A percentile compares a stretch with the other conserved stretches of the same genome.
phyloP scores from a whole-genome alignment of 306 rosid species.

The Dicorynia guianensis region DNA sequence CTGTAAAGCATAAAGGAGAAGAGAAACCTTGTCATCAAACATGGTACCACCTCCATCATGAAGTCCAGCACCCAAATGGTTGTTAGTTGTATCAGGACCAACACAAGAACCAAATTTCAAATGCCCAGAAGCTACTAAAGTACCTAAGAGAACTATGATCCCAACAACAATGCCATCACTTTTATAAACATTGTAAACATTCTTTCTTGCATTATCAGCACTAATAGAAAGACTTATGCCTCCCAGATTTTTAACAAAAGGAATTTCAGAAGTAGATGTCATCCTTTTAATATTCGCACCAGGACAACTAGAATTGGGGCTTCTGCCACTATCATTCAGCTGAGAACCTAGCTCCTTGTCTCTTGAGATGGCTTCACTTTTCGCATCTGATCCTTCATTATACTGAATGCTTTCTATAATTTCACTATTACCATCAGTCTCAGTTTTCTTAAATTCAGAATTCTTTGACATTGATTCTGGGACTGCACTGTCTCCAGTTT shows the following conservation, averaged over 20 bases:
- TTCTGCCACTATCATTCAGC: conserved; percentile 52
- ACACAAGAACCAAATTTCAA: conserved; percentile 64
- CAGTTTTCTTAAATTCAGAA: conserved; percentile 50
- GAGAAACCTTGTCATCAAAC: conserved; percentile 95
- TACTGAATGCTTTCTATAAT: conserved; percentile 51
- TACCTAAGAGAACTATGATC: conserved; percentile 84
- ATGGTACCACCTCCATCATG: conserved; percentile 82
- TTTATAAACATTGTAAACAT: conserved; percentile 88
- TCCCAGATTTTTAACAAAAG: conserved; percentile 73
- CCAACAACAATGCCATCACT: conserved; percentile 92
- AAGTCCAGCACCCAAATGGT: conserved; percentile 72
- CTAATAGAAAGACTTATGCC: conserved; percentile 90
- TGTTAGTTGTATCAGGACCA: conserved; percentile 65
- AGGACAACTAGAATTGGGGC: conserved; percentile 53
- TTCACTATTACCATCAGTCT: conserved; percentile 47
- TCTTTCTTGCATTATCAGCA: conserved; percentile 94
- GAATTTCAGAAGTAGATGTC: conserved; percentile 64
- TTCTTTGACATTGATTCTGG: conserved; percentile 48
- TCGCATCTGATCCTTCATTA: conserved; percentile 51
- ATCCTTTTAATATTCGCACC: conserved; percentile 54
- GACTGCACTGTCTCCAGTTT: conserved; percentile 72
- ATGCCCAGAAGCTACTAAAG: conserved; percentile 87
- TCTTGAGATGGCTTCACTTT: conserved; percentile 51
- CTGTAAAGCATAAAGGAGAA: conserved; percentile 87
- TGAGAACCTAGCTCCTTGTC: conserved; percentile 61